Evolutionary conservation across 208 protist genomes (phyloP).

Genomic region (Trypanosoma platydactyli): DNA sequence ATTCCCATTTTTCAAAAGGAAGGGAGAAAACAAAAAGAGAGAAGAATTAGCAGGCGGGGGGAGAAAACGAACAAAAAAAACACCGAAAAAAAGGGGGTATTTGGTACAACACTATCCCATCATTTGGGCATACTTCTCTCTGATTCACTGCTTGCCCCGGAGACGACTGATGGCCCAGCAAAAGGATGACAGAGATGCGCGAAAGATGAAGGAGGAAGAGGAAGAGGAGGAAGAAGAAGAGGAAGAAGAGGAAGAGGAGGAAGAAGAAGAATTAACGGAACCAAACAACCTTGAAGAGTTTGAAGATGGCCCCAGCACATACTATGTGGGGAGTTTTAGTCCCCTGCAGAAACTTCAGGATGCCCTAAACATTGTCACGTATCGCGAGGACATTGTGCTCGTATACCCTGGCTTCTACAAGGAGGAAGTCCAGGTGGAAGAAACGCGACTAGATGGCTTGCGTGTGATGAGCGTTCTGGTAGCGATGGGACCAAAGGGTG

Average conservation of each 20-base stretch:
- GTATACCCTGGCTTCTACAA: constrained; percentile 71
- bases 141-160: neutral
- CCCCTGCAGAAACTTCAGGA: constrained; percentile 46
- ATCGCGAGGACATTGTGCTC: constrained; percentile 70
- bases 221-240: constrained; percentile 76
- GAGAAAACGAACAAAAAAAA: neutral
- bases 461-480: constrained; percentile 63
- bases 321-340: constrained; percentile 80
- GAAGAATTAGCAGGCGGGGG: neutral
- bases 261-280: constrained; percentile 73
- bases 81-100: neutral
- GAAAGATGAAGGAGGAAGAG: constrained; percentile 32
- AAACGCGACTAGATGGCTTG: constrained; percentile 50
- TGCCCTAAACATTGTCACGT: constrained; percentile 42
- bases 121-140: constrained; percentile 5
- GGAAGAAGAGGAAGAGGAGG: constrained; percentile 73
- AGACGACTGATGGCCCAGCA: constrained; percentile 32
- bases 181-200: constrained; percentile 31
- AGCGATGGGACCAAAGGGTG: constrained; percentile 36
- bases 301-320: constrained; percentile 76
- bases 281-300: constrained; percentile 51
- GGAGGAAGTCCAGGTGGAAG: constrained; percentile 50
- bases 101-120: constrained; percentile 2
- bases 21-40: neutral
- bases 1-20: neutral